A percentile compares a stretch with the other conserved stretches of the same genome.
Conservation (phyloP, 2,329 filamentous ascomycete genomes). For the Alternaria viburni region DNA sequence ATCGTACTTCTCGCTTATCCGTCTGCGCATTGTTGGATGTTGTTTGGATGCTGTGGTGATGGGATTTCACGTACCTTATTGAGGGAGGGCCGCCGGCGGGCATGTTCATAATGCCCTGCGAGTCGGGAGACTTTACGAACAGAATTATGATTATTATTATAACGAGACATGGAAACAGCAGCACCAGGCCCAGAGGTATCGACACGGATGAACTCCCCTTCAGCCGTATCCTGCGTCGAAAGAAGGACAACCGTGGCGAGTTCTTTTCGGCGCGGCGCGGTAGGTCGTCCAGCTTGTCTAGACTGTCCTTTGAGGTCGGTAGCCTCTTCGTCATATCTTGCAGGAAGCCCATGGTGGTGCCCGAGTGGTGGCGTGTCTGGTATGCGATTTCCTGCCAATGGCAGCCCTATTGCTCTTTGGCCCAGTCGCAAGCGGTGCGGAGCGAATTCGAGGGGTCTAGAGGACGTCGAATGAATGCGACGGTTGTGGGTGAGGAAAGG, state of each 20-base stretch:
- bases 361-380: conserved; percentile 10
- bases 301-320: conserved; percentile 49
- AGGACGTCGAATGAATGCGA: conserved; percentile 2
- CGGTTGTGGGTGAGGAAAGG: conserved; percentile 7
- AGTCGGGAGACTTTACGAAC: conserved; percentile 86
- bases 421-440: conserved; percentile 17
- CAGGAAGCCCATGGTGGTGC: conserved; percentile 20
- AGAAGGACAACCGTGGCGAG: conserved; percentile 72
- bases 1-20: conserved; percentile 96
- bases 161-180: conserved; percentile 90
- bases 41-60: not conserved
- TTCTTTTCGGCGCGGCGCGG: conserved; percentile 52
- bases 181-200: conserved; percentile 87
- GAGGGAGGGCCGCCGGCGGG: conserved; percentile 86
- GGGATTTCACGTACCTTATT: conserved; percentile 70
- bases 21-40: conserved; percentile 60
- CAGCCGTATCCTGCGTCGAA: conserved; percentile 84
- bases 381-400: conserved; percentile 16
- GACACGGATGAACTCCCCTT: conserved; percentile 92
- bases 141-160: conserved; percentile 89
- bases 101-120: conserved; percentile 81
- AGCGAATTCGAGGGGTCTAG: not conserved
- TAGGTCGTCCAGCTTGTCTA: conserved; percentile 54
- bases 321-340: conserved; percentile 53
- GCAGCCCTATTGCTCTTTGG: conserved; percentile 18